Evolutionary conservation across 768 basidiomycete species (phyloP).

Genomic region (Mycena alexandri): DNA sequence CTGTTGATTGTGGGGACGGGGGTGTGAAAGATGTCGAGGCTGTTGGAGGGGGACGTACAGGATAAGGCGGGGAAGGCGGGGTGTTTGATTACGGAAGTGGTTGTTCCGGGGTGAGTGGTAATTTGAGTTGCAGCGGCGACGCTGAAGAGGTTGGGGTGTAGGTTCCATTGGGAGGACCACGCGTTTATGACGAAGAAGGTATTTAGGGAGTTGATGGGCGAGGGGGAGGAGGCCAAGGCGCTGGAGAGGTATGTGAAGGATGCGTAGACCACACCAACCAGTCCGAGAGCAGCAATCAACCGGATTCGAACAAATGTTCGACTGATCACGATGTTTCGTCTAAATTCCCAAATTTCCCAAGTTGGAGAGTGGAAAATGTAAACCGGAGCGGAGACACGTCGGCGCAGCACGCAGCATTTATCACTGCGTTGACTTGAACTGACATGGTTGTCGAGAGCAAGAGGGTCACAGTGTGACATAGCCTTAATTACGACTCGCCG

Average conservation of each 20-base stretch:
- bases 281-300: no score
- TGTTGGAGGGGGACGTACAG: constrained; percentile 57
- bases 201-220: constrained; percentile 51
- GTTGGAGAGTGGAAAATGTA: no score
- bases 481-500: background rate
- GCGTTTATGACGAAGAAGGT: constrained; percentile 51
- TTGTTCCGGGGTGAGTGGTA: constrained; percentile 59
- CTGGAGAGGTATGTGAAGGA: constrained; percentile 6
- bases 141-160: background rate
- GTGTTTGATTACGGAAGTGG: constrained; percentile 71
- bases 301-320: no score
- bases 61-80: constrained; percentile 51
- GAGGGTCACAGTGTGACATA: background rate
- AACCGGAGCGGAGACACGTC: background rate
- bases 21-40: constrained; percentile 67
- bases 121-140: background rate
- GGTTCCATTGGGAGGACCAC: constrained; percentile 64
- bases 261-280: no score
- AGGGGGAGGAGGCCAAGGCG: constrained; percentile 30
- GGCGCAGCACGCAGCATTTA: background rate
- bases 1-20: constrained; percentile 65
- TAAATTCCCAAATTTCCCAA: no score
- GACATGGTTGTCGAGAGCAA: background rate
- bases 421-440: background rate
- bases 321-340: no score